phyloP scores from a whole-genome alignment of 2,329 filamentous ascomycete genomes.

The Trichoderma sp. region DNA sequence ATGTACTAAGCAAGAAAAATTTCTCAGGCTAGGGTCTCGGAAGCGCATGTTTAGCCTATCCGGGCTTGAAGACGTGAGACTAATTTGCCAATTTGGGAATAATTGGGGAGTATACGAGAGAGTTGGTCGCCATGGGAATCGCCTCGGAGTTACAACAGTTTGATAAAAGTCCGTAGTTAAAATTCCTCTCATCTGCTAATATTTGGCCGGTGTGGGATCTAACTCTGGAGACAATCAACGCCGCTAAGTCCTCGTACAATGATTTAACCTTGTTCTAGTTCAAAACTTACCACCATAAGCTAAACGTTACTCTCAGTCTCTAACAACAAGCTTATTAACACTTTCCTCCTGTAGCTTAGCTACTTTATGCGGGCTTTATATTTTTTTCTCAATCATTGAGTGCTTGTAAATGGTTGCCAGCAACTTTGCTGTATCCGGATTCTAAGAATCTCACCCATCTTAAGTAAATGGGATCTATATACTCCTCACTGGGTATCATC shows the following conservation, averaged over 20 bases:
- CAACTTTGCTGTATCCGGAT: too few species aligned
- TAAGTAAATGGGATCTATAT: too few species aligned
- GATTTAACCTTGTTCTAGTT: background rate
- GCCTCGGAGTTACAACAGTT: background rate
- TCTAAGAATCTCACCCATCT: too few species aligned
- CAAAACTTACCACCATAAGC: background rate
- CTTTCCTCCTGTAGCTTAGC: too few species aligned
- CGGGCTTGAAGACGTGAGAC: background rate
- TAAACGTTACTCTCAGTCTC: background rate
- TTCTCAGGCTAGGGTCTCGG: background rate
- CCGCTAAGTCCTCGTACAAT: background rate
- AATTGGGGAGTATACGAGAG: background rate
- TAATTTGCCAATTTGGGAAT: background rate
- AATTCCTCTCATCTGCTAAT: background rate
- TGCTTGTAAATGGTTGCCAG: too few species aligned
- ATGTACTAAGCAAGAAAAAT: background rate
- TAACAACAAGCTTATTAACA: background rate
- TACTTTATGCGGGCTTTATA: too few species aligned
- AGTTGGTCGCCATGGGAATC: background rate
- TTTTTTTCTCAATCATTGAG: too few species aligned
- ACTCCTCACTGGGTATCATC: too few species aligned
- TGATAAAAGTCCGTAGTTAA: background rate
- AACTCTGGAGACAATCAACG: background rate
- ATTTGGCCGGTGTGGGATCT: background rate
- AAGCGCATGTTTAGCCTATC: background rate